Evolutionary conservation across 1,284 basidiomycete species (phyloP).

Genomic region (Ceratobasidium sp.): DNA sequence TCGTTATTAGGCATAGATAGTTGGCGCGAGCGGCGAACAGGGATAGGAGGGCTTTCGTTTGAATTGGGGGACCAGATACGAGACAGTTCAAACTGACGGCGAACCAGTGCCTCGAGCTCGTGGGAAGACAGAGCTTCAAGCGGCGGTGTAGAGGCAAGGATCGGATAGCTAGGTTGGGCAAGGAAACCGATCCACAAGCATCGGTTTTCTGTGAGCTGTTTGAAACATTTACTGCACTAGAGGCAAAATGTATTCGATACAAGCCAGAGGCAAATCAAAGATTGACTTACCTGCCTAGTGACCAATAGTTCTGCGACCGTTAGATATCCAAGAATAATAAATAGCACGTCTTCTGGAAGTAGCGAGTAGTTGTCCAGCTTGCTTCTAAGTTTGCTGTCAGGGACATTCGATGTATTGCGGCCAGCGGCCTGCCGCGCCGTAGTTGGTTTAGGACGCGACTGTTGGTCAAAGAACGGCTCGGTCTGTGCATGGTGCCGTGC

Average conservation of each 20-base stretch:
- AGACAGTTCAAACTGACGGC: slow-evolving; percentile 28
- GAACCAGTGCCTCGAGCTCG: slow-evolving; percentile 16
- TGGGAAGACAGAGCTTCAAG: neutral
- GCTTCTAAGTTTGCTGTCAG: too few relatives aligned
- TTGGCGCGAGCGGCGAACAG: neutral
- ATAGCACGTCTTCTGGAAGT: slow-evolving; percentile 27
- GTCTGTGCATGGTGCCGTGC: slow-evolving; percentile 25
- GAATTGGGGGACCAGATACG: slow-evolving; percentile 30
- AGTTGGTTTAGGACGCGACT: too few relatives aligned
- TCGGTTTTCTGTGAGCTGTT: slow-evolving; percentile 16
- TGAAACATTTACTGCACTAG: slow-evolving; percentile 37
- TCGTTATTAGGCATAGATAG: slow-evolving; percentile 38
- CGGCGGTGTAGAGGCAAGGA: neutral
- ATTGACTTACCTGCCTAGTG: slow-evolving; percentile 8
- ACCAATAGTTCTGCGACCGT: slow-evolving; percentile 22
- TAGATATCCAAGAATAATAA: slow-evolving; percentile 21
- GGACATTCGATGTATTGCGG: too few relatives aligned
- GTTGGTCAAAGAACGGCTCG: too few relatives aligned
- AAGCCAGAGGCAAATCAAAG: neutral
- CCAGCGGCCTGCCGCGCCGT: too few relatives aligned
- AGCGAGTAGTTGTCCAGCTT: too few relatives aligned
- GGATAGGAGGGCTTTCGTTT: neutral
- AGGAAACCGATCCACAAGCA: slow-evolving; percentile 17
- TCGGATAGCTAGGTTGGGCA: slow-evolving; percentile 17
- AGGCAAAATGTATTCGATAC: neutral